These are phyloP conservation scores for Penicillium sp. DNA, from an alignment of 2,329 filamentous ascomycete species.

Conservation along the genomic window DNA sequence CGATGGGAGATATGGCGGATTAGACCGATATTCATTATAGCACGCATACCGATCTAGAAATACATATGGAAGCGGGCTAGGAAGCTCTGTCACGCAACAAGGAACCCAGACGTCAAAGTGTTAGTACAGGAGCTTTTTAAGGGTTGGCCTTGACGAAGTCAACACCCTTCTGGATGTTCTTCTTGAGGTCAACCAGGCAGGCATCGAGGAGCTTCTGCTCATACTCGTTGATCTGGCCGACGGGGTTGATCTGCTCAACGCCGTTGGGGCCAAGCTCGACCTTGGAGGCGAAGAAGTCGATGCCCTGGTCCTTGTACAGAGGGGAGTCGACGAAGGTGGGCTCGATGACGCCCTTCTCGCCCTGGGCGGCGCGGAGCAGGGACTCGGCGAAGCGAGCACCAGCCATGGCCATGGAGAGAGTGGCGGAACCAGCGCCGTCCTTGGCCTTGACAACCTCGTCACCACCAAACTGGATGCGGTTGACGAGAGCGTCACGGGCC, in stretches of 20 bases:
- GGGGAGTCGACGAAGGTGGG: conserved; percentile 96
- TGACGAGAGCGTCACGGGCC: conserved; percentile 71
- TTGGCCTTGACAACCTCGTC: conserved; percentile 99
- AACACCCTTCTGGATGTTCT: conserved; percentile 85
- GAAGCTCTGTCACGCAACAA: no score
- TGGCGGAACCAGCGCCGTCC: conserved; percentile 94
- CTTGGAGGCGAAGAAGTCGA: conserved; percentile 93
- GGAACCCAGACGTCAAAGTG: conserved; percentile 19
- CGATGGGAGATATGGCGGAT: no score
- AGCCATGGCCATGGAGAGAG: conserved; percentile 98
- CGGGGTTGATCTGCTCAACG: conserved; percentile 85
- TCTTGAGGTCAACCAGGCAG: conserved; percentile 64
- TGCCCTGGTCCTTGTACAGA: conserved; percentile 96
- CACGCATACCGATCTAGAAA: conserved; percentile 26
- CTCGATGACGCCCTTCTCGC: conserved; percentile 93
- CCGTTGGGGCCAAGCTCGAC: conserved; percentile 96
- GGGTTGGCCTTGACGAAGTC: conserved; percentile 62
- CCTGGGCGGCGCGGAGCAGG: conserved; percentile 85
- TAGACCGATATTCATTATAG: conserved; percentile 20
- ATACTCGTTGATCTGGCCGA: conserved; percentile 78
- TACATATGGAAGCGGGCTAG: no score
- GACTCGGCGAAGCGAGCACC: conserved; percentile 83
- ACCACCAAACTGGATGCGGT: conserved; percentile 97
- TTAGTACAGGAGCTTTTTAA: conserved; percentile 35
- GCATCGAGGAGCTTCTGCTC: conserved; percentile 90